A percentile compares a stretch with the other conserved stretches of the same genome.
Evolutionary conservation across 1,139 yeast genomes (phyloP).

Genomic region (Yamadazyma sp.): DNA sequence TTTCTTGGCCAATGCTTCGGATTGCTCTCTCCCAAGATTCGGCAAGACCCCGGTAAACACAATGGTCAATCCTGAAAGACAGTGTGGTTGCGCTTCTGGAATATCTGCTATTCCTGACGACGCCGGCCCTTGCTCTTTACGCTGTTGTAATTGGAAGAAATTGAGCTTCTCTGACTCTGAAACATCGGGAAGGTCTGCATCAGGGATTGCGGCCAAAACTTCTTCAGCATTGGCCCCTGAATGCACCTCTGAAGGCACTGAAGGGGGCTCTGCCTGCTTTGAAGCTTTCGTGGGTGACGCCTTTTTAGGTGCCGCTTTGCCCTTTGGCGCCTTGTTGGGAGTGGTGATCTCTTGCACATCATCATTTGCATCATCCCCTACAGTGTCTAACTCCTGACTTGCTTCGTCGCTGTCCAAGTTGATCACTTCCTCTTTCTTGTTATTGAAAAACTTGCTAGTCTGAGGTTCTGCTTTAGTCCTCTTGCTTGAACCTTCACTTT

Average conservation of each 20-base stretch:
- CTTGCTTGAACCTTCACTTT: conserved; percentile 3
- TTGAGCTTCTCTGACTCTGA: conserved; percentile 54
- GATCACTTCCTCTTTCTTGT: conserved; percentile 16
- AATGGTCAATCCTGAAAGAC: conserved; percentile 82
- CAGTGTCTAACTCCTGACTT: conserved; percentile 13
- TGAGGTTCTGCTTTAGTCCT: conserved; percentile 3
- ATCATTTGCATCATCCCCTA: conserved; percentile 2
- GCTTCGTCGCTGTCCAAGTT: conserved; percentile 18
- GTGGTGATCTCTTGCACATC: conserved; percentile 11
- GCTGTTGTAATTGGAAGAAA: conserved; percentile 46
- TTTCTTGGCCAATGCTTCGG: conserved; percentile 73
- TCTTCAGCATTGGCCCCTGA: conserved; percentile 47
- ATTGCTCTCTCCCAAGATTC: conserved; percentile 69
- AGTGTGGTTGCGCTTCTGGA: conserved; percentile 80
- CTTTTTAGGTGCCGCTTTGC: conserved; percentile 7
- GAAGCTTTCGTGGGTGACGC: conserved; percentile 11
- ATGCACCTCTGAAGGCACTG: conserved; percentile 4
- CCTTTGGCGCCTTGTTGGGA: not conserved
- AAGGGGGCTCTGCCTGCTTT: conserved; percentile 11
- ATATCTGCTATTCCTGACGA: conserved; percentile 36
- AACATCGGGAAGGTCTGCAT: conserved; percentile 64
- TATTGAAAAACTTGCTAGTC: conserved; percentile 8
- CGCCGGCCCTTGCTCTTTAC: conserved; percentile 37
- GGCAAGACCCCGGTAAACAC: conserved; percentile 94
- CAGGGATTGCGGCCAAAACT: conserved; percentile 61